Evolutionary conservation across 139 green algal species (phyloP).

Genomic region (Mychonastes homosphaera): DNA sequence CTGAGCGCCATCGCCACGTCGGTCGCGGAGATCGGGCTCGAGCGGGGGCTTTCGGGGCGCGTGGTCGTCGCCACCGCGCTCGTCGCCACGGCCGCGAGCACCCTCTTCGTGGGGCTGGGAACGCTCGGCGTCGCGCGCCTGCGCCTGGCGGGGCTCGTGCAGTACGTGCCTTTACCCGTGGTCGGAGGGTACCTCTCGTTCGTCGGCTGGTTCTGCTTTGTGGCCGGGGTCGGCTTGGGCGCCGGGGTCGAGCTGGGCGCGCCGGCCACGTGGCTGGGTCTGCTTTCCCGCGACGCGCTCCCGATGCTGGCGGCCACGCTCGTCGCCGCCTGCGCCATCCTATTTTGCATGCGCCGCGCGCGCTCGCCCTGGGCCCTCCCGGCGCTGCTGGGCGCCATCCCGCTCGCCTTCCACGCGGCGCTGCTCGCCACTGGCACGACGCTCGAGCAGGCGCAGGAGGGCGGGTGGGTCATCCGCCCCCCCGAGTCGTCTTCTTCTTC

Average conservation of each 20-base stretch:
- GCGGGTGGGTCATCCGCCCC: constrained; percentile 40
- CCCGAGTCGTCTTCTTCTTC: not conserved
- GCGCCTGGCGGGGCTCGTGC: constrained; percentile 50
- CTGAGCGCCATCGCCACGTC: constrained; percentile 57
- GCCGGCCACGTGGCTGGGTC: constrained; percentile 12
- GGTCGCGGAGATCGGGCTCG: constrained; percentile 27
- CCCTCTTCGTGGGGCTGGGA: constrained; percentile 50
- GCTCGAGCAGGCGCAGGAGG: constrained; percentile 36
- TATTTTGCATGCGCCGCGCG: constrained; percentile 27
- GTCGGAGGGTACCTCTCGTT: constrained; percentile 55
- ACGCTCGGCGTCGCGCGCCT: constrained; percentile 39
- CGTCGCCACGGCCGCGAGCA: constrained; percentile 43
- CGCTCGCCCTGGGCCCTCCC: constrained; percentile 50
- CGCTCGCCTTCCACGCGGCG: constrained; percentile 37
- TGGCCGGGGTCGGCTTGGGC: constrained; percentile 39
- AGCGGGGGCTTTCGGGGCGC: constrained; percentile 1
- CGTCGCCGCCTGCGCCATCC: constrained; percentile 24
- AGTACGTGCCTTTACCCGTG: constrained; percentile 68
- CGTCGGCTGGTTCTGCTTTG: constrained; percentile 58
- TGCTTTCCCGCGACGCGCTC: constrained; percentile 16
- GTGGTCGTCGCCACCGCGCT: constrained; percentile 51
- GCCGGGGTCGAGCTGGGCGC: constrained; percentile 23
- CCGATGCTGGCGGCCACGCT: constrained; percentile 46
- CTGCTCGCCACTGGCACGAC: constrained; percentile 22
- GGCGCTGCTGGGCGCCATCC: constrained; percentile 33